These are phyloP conservation scores for Kluyveromyces starmeri DNA, from an alignment of 805 yeast species.

Conservation along the genomic window DNA sequence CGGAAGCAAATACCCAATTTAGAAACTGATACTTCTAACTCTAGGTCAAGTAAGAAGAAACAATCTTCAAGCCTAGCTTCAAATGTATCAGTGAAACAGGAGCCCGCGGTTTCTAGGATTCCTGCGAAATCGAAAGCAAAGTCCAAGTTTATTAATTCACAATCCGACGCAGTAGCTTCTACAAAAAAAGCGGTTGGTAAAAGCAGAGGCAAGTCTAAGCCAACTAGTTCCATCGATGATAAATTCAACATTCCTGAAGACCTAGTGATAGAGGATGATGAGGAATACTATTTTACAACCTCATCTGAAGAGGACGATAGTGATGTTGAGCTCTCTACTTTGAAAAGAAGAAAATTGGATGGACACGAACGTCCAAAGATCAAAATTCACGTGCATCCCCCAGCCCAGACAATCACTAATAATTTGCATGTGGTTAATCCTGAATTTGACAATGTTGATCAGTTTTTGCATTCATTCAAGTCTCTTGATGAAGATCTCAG, in stretches of 20 bases:
- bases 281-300: constrained; percentile 23
- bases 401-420: constrained; percentile 45
- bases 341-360: constrained; percentile 9
- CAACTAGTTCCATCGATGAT: no score
- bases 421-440: constrained; percentile 50
- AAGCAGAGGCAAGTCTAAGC: no score
- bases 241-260: not conserved
- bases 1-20: no score
- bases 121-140: no score
- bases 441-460: constrained; percentile 32
- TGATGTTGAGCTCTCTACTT: constrained; percentile 9
- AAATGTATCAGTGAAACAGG: no score
- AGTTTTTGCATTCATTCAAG: constrained; percentile 46
- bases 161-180: no score
- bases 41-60: no score
- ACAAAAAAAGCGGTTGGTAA: no score
- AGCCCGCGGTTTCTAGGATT: no score
- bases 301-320: constrained; percentile 24
- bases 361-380: constrained; percentile 26
- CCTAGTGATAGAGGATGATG: constrained; percentile 9
- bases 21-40: no score
- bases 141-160: no score
- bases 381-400: constrained; percentile 30
- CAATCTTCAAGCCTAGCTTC: no score
- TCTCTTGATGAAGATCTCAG: constrained; percentile 54